Evolutionary conservation across 2,329 filamentous ascomycete genomes (phyloP).

Genomic region (Lizonia empirigonia): DNA sequence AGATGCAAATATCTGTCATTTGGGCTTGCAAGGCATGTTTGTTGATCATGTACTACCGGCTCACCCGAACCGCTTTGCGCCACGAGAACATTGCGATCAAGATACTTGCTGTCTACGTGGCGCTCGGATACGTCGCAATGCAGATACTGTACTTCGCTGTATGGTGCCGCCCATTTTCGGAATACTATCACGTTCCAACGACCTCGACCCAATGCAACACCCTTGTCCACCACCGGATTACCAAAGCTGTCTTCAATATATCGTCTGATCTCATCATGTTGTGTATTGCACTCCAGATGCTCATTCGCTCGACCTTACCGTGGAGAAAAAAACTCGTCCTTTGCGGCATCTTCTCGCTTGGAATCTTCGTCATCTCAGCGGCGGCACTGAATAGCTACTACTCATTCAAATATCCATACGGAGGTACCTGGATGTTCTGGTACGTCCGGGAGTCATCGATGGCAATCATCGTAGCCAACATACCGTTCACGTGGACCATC

Average conservation of each 20-base stretch:
- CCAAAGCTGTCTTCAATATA: slow-evolving; percentile 52
- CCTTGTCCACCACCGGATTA: slow-evolving; percentile 46
- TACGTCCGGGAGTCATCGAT: slow-evolving; percentile 40
- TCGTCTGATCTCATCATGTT: slow-evolving; percentile 55
- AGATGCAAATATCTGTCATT: slow-evolving; percentile 57
- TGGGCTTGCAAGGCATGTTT: slow-evolving; percentile 62
- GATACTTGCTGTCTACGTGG: slow-evolving; percentile 54
- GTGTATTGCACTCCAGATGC: slow-evolving; percentile 53
- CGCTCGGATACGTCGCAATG: slow-evolving; percentile 54
- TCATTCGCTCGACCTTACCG: slow-evolving; percentile 51
- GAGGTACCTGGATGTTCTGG: slow-evolving; percentile 39
- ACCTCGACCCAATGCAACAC: slow-evolving; percentile 43
- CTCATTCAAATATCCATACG: slow-evolving; percentile 35
- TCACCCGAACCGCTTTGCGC: slow-evolving; percentile 48
- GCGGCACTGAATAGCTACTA: slow-evolving; percentile 58
- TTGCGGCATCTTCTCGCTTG: slow-evolving; percentile 62
- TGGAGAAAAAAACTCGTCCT: slow-evolving; percentile 60
- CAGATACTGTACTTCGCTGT: slow-evolving; percentile 58
- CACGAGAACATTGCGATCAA: slow-evolving; percentile 48
- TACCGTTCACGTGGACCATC: slow-evolving; percentile 59
- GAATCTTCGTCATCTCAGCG: slow-evolving; percentile 56
- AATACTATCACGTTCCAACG: slow-evolving; percentile 60
- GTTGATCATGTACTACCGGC: slow-evolving; percentile 59
- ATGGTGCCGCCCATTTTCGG: slow-evolving; percentile 60
- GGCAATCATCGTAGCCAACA: slow-evolving; percentile 55